Evolutionary conservation across 2,329 filamentous ascomycete genomes (phyloP), one percentile per base, ranked within the genome.

Genomic region (Claviceps maximensis): DNA sequence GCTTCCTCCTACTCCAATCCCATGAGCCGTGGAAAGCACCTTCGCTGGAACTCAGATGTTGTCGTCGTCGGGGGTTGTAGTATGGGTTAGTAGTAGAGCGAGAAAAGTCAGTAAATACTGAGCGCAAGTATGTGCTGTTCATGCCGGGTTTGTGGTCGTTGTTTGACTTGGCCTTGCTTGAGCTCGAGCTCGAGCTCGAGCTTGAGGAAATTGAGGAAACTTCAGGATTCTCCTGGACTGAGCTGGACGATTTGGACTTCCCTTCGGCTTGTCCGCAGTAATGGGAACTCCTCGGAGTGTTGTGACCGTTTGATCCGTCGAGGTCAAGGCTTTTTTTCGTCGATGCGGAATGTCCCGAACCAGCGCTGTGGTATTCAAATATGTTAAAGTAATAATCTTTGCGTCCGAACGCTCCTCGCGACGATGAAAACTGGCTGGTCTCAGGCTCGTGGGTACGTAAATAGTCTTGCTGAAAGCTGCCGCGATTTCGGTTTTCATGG

Each of bases 81-180:
- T 68, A 69, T 1, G 67, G 71, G 58, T 63, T 65, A 56, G 45
- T 63, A 55, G 46, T 62, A 59, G 46, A 59, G 55, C 55, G 58
- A 55, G 42, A 70, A 55, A 5, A 67, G 62, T 42, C 62, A 50
- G 50, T 56, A 31, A 52, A 56, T 1, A 46, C 50, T n/a, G 52
- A 54, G 12, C 52, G 50, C 10, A 48, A 29, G 45, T 53, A 45
- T 33, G 38, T 29, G 12, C 27, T 36, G 1, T 49, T 45, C 23
- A 23, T 19, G 10, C 38, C 19, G 17, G 27, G 25, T 19, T n/a
- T n/a, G n/a, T 41, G 19, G 13, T 23, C 40, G 10, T 21, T 25
- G 15, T 44, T 36, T 4, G 48, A 6, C 4, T 27, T 44, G 9
- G 17, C 5, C 19, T 36, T 33, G 21, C 21, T 27, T 15, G 38